Conservation (phyloP, 2,329 filamentous ascomycete species). For the Thermoascus crustaceus region DNA sequence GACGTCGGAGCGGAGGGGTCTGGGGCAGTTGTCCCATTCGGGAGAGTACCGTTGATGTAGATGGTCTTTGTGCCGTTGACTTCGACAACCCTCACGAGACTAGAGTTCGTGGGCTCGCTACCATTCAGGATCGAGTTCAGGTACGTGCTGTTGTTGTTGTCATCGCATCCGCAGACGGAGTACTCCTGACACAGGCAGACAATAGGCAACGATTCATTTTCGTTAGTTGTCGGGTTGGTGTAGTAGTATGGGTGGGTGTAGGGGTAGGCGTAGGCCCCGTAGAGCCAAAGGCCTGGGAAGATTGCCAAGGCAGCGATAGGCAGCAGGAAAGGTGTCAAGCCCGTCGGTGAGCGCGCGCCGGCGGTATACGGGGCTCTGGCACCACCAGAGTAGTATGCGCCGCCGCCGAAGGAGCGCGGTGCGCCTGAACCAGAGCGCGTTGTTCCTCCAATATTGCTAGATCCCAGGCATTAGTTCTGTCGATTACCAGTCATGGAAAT, state of each 20-base stretch:
- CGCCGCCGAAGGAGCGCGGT: constrained; percentile 41
- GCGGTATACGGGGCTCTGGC: constrained; percentile 43
- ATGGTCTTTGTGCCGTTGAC: constrained; percentile 38
- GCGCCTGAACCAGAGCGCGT: constrained; percentile 33
- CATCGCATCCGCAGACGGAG: constrained; percentile 51
- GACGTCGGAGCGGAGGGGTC: constrained; percentile 16
- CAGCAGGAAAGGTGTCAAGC: constrained; percentile 44
- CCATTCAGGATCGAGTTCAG: constrained; percentile 36
- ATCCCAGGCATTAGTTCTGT: constrained; percentile 2
- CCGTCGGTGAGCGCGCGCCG: constrained; percentile 38
- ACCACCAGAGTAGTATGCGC: constrained; percentile 49
- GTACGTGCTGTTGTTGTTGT: constrained; percentile 37
- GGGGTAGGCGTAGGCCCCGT: constrained; percentile 48
- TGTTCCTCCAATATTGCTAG: constrained; percentile 23
- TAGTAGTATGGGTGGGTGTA: constrained; percentile 42
- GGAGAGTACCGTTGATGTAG: constrained; percentile 42
- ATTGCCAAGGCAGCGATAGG: constrained; percentile 38
- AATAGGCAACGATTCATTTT: constrained; percentile 46
- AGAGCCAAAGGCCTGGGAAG: constrained; percentile 49
- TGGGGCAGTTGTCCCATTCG: constrained; percentile 36
- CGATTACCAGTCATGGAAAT: neutral
- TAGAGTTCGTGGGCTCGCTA: constrained; percentile 31
- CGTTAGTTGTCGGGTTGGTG: constrained; percentile 36
- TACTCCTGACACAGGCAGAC: constrained; percentile 50
- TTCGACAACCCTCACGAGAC: constrained; percentile 27